Conservation (phyloP, 2,329 filamentous ascomycete species). For the Microsporum canis region DNA sequence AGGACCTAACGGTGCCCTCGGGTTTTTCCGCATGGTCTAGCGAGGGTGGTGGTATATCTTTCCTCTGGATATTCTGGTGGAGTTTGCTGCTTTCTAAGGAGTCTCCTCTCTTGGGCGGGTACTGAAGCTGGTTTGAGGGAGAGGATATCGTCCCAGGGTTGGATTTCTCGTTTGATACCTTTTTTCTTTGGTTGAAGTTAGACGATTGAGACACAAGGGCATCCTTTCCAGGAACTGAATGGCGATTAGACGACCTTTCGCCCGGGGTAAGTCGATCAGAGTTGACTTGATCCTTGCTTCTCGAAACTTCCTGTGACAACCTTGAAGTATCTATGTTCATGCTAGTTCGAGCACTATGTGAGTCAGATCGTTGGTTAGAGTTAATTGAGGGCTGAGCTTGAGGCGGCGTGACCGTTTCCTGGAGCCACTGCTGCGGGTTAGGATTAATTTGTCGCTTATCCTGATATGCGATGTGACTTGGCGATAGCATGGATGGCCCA, state of each 20-base stretch:
- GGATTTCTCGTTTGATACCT: neutral
- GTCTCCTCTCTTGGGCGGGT: conserved; percentile 47
- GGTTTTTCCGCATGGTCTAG: conserved; percentile 14
- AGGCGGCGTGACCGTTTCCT: conserved; percentile 17
- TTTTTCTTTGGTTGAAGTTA: neutral
- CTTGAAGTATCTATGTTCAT: neutral
- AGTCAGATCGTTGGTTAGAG: neutral
- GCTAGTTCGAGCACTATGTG: neutral
- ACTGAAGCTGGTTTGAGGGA: conserved; percentile 20
- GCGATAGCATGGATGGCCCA: conserved; percentile 9
- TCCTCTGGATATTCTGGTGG: conserved; percentile 48
- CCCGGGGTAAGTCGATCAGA: neutral
- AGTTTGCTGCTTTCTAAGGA: conserved; percentile 42
- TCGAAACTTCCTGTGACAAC: neutral
- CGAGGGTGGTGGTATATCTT: conserved; percentile 43
- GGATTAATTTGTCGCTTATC: conserved; percentile 60
- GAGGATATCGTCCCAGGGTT: conserved; percentile 2
- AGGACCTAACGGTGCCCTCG: conserved; percentile 1
- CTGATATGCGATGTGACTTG: conserved; percentile 72
- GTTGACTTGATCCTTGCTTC: neutral
- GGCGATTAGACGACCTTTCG: conserved; percentile 17
- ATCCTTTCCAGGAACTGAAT: conserved; percentile 13
- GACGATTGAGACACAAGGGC: neutral
- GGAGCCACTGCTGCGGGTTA: conserved; percentile 21
- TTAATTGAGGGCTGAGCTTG: neutral